Percentiles rank a stretch among this genome's conserved stretches.
Conservation (phyloP, 2,329 filamentous ascomycete species). For the Aspergillus sp. region DNA sequence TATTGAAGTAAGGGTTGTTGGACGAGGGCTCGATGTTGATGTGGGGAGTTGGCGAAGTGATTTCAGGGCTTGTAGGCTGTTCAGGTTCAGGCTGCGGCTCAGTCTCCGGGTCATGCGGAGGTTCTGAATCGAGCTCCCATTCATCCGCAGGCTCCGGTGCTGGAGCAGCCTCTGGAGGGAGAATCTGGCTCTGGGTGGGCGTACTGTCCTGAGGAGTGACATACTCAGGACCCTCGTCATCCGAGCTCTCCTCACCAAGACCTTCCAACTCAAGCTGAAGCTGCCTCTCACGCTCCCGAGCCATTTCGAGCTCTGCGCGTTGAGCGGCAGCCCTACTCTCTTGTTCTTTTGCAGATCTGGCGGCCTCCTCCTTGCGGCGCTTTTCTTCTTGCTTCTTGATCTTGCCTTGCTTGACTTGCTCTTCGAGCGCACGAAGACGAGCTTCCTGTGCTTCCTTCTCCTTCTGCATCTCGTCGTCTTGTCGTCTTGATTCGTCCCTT, state of each 20-base stretch:
- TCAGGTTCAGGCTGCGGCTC: slow-evolving; percentile 39
- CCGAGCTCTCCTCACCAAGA: slow-evolving; percentile 67
- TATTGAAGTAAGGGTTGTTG: slow-evolving; percentile 91
- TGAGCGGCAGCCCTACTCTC: slow-evolving; percentile 77
- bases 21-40: slow-evolving; percentile 65
- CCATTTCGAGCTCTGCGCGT: slow-evolving; percentile 84
- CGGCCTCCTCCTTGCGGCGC: slow-evolving; percentile 78
- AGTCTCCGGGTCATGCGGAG: slow-evolving; percentile 7
- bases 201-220: slow-evolving; percentile 58
- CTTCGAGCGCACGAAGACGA: slow-evolving; percentile 80
- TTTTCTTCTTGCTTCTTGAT: slow-evolving; percentile 96
- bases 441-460: slow-evolving; percentile 76
- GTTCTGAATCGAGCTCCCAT: slow-evolving; percentile 37
- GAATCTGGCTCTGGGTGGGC: slow-evolving; percentile 51
- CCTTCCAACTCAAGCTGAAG: slow-evolving; percentile 81
- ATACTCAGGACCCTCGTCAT: slow-evolving; percentile 71
- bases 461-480: slow-evolving; percentile 72
- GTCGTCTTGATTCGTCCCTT: slow-evolving; percentile 65
- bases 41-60: slow-evolving; percentile 45
- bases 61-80: slow-evolving; percentile 42
- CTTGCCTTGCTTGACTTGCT: slow-evolving; percentile 89
- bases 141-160: slow-evolving; percentile 17
- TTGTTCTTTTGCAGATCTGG: slow-evolving; percentile 80
- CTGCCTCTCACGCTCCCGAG: slow-evolving; percentile 81
- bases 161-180: slow-evolving; percentile 31